Evolutionary conservation across 768 basidiomycete species (phyloP), one percentile per base, ranked within the genome.

Genomic region (Daedaleopsis nitida): DNA sequence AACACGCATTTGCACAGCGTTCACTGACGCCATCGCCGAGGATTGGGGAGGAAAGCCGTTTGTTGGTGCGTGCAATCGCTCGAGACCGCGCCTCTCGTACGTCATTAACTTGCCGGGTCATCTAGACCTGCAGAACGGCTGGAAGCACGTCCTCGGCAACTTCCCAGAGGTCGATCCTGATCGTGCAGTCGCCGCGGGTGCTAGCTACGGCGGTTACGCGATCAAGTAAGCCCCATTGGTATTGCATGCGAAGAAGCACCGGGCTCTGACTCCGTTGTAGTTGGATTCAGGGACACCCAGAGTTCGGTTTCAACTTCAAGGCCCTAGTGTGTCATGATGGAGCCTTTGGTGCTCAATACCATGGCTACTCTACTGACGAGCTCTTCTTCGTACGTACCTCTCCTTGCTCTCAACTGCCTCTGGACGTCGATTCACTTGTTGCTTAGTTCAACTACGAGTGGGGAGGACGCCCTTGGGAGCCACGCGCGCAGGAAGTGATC

Each of bases 271-370:
- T 17, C 34, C 51, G 54, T 2, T 43, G 58, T 52, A 96, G 94
- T 73, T 97, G 93, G 93, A 95, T 97, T 56, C 92, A 96, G 75
- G 93, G 94, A 0, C 92, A 97, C 70, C 91, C 92, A 11, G 94
- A 96, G 67, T 92, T 81, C 64, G 87, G 83, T 3, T 94, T 94
- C 70, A 83, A 83, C 21, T 97, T 98, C 81, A 97, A 96, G 76
- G 93, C 94, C 5, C 80, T 98, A 45, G 84, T 96, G 13, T 89
- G 87, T 66, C 96, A 98, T 69, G 96, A 99, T 69, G 96, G 96
- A 10, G 83, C 91, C 24, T 94, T 95, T 65, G 90, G 93, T 68
- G 80, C 88, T 4, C 80, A 74, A 9, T 90, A 90, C 73, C 89
- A 88, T 50, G 93, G 89, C n/a, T 94, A 87, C 70, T 84, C 89